phyloP scores from a whole-genome alignment of 139 green algal genomes.

The Penium margaritaceum region DNA sequence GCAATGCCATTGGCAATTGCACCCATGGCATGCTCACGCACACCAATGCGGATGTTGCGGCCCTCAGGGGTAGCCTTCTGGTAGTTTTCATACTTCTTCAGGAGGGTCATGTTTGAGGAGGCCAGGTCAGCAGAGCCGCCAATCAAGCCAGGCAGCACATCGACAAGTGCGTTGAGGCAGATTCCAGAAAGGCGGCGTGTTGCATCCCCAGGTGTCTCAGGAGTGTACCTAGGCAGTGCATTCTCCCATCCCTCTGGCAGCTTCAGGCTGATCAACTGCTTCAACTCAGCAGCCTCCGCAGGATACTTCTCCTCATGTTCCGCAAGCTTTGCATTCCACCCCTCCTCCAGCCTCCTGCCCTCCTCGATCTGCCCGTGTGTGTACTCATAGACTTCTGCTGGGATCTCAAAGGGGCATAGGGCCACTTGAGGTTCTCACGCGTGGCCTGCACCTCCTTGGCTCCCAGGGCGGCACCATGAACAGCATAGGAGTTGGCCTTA shows the following conservation, averaged over 20 bases:
- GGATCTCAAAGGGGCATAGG: constrained; percentile 87
- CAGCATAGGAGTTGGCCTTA: constrained; percentile 93
- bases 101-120: constrained; percentile 97
- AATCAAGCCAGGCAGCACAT: constrained; percentile 82
- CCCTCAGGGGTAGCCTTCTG: constrained; percentile 85
- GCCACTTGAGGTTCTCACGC: constrained; percentile 88
- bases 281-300: constrained; percentile 74
- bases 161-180: constrained; percentile 88
- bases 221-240: constrained; percentile 74
- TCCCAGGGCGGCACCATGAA: constrained; percentile 92
- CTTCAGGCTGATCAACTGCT: constrained; percentile 68
- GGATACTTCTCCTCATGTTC: constrained; percentile 69
- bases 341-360: constrained; percentile 60
- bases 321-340: constrained; percentile 67
- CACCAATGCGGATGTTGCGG: constrained; percentile 94
- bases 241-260: constrained; percentile 77
- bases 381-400: constrained; percentile 59
- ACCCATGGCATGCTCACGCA: constrained; percentile 97
- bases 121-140: constrained; percentile 93
- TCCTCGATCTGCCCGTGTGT: constrained; percentile 37
- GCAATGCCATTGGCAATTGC: constrained; percentile 92
- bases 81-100: constrained; percentile 98
- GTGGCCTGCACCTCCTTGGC: constrained; percentile 85
- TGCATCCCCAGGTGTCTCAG: constrained; percentile 85
- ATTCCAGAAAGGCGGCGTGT: constrained; percentile 87